These are phyloP conservation scores for Maudiozyma bulderi DNA, from an alignment of 805 yeast genomes.

Conservation along the genomic window DNA sequence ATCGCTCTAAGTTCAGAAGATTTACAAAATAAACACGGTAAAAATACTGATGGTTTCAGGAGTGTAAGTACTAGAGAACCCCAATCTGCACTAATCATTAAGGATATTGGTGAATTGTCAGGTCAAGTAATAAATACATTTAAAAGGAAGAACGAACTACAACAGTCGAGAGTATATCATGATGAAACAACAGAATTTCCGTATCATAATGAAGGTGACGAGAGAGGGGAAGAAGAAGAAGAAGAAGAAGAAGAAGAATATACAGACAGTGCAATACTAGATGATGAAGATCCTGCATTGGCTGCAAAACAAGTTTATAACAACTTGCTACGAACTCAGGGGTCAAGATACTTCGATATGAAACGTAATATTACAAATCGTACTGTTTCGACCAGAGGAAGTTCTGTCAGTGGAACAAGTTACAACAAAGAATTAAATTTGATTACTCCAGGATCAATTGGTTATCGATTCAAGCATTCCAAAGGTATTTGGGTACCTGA, in stretches of 20 bases:
- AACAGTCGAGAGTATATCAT: not conserved
- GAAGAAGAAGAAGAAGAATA: not conserved
- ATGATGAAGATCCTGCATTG: constrained; percentile 22
- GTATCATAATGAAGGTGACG: not conserved
- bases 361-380: not conserved
- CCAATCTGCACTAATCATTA: constrained; percentile 7
- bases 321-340: constrained; percentile 18
- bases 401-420: not conserved
- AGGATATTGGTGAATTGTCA: constrained; percentile 6
- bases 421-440: constrained; percentile 2
- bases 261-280: not conserved
- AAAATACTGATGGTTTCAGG: not conserved
- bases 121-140: constrained; percentile 10
- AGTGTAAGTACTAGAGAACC: not conserved
- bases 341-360: not conserved
- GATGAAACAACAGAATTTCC: not conserved
- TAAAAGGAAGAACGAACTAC: constrained; percentile 4
- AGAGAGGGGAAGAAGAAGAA: not conserved
- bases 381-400: not conserved
- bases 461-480: constrained; percentile 6
- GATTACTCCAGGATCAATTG: constrained; percentile 9
- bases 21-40: not conserved
- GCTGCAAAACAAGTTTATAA: constrained; percentile 24
- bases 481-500: constrained; percentile 9
- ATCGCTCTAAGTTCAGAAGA: not conserved